Base-by-base conservation (phyloP, 2,329 filamentous ascomycete genomes). In the Fusarium luffae region DNA sequence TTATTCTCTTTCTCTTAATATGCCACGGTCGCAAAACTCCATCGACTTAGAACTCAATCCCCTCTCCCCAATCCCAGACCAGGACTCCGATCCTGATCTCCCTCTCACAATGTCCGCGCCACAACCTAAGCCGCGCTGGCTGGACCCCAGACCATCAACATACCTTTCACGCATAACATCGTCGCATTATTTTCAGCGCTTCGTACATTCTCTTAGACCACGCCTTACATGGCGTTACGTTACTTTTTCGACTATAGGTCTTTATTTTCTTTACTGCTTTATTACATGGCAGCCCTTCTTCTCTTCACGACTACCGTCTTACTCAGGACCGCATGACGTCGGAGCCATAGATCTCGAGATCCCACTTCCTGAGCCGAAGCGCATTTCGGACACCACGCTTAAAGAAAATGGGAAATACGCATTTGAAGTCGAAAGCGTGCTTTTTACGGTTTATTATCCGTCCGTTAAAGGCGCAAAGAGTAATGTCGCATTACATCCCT, bases 361-460 rank as follows among this genome's bases (percentile, higher is more conserved):
- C 11, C 78, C 82, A 3, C 78, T 83, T 0, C 74, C 76, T 8
- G 71, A 72, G 27, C 77, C 79, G 3, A 70, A 74, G 12, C 73
- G 66, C 19, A 69, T 79, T 11, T 77, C 78, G 4, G 74, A 80
- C 7, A 73, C 78, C 8, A 41, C 76, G 12, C 77, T 84, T 68
- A 80, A 74, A 42, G 69, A 63, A 12, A 77, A 77, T 0, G 76
- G 77, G 13, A 67, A 78, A 23, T 79, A 80, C 4, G 83, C 83
- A 0, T 86, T 85, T 50, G 78, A 82, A 21, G 71, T 85, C 1
- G 75, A 84, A 59, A 84, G 82, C 2, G 83, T 85, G 5, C 77
- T 86, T 7, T 84, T 86, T 63, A 84, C 83, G 1, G 60, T 86
- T 5, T 86, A 85, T 76, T 85, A 86, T 47, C 84, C 84, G 3